Evolutionary conservation across 2,329 filamentous ascomycete species (phyloP).

Genomic region (Ophiostoma novo-ulmi): DNA sequence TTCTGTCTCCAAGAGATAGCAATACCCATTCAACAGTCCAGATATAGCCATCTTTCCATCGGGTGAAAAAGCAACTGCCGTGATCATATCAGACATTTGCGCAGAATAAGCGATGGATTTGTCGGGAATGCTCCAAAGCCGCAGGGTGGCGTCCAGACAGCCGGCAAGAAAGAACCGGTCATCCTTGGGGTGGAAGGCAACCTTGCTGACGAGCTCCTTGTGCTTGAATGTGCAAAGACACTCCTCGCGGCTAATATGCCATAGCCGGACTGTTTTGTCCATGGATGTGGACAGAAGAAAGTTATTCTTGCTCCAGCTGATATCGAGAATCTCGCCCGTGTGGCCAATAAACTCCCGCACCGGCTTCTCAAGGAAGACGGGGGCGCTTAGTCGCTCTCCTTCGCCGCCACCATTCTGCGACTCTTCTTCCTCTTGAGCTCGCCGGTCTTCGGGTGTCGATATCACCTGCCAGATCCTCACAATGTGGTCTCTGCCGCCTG

Average conservation of each 20-base stretch:
- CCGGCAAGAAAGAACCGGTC: conserved; percentile 96
- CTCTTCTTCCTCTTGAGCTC: conserved; percentile 66
- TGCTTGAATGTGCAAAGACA: conserved; percentile 93
- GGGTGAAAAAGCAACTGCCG: conserved; percentile 86
- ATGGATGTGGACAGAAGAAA: conserved; percentile 93
- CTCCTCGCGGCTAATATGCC: conserved; percentile 81
- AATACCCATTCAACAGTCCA: conserved; percentile 77
- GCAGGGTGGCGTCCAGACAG: conserved; percentile 79
- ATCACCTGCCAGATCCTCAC: conserved; percentile 88
- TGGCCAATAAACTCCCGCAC: conserved; percentile 78
- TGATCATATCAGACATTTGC: conserved; percentile 79
- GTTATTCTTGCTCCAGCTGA: conserved; percentile 99
- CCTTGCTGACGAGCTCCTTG: conserved; percentile 89
- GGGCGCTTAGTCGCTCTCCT: conserved; percentile 69
- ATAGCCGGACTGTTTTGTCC: conserved; percentile 94
- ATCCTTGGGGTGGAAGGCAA: conserved; percentile 89
- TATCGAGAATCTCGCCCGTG: conserved; percentile 75
- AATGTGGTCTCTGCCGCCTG: conserved; percentile 82
- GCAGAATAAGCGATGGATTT: conserved; percentile 82
- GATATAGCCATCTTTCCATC: conserved; percentile 88
- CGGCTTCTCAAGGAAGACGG: conserved; percentile 79
- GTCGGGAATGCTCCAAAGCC: conserved; percentile 95
- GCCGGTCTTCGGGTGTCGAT: conserved; percentile 72
- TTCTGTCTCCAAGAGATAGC: conserved; percentile 89
- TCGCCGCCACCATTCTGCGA: conserved; percentile 43